Evolutionary conservation across 1,284 basidiomycete species (phyloP), one percentile per base, ranked within the genome.

Genomic region (Rhodofomes roseus): DNA sequence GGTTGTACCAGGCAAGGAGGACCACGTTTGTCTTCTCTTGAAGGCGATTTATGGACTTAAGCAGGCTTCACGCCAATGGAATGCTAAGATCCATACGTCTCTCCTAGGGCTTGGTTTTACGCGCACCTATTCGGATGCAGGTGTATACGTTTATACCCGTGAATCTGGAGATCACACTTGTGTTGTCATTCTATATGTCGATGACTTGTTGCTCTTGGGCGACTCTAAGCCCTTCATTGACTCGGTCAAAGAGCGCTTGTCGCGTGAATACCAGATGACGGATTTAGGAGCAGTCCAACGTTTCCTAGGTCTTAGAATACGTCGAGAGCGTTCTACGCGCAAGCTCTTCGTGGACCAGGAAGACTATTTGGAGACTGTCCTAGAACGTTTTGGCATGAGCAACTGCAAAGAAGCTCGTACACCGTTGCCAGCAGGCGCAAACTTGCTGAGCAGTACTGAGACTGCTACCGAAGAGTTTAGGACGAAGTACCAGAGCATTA

Each of bases 401-500:
- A 41, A 41, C 40, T 14, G 40, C 40, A 41, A 41, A n/a, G 18
- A 7, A n/a, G 40, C 40, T 6, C 18, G 20, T 7, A 41, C 40
- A 41, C 40, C 40, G 18, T 20, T 41, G 20, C 40, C 40, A n/a
- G 40, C 40, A 8, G 40, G 40, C 20, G 18, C 40, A 41, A 20
- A n/a, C 20, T 8, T 41, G 40, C 18, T n/a, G 40, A 41, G 20
- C 5, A 41, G n/a, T 20, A 41, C 40, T 18, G 40, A 41, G n/a
- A 41, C 40, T n/a, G 16, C 40, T 6, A 41, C 40, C 4, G 40
- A 41, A 6, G 40, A n/a, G n/a, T 41, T 41, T 20, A 7, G 40
- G 6, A 41, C 40, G 18, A 6, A 41, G 40, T 77, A 76, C 52
- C 62, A 66, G 0, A 58, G 61, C 0, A 62, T 75, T 0, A 66